These are phyloP conservation scores for Pseudoturritis turrita DNA, from an alignment of 345 rosid genomes.

Conservation along the genomic window DNA sequence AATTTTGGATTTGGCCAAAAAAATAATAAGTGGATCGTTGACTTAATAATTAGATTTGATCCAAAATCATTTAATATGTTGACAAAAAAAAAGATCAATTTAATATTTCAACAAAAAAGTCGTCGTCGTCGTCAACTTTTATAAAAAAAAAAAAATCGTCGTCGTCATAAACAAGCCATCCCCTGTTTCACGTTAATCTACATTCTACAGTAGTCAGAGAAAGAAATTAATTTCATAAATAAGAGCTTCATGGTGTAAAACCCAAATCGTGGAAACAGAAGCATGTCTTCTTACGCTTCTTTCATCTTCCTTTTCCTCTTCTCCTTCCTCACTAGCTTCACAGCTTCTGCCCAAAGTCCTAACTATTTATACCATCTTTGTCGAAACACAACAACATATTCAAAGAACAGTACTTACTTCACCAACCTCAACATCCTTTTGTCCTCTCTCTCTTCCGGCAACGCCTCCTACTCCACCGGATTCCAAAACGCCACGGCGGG, in stretches of 20 bases:
- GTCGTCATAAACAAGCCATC: not conserved
- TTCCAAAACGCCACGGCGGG: conserved; percentile 33
- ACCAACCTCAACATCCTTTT: conserved; percentile 9
- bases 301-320: not conserved
- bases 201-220: not conserved
- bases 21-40: too few relatives aligned
- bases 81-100: too few relatives aligned
- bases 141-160: too few relatives aligned
- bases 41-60: too few relatives aligned
- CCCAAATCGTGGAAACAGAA: not conserved
- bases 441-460: not conserved
- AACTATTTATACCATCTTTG: not conserved
- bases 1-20: too few relatives aligned
- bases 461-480: conserved; percentile 11
- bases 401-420: conserved; percentile 5
- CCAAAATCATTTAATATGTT: too few relatives aligned
- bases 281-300: not conserved
- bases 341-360: conserved; percentile 16
- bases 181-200: not conserved
- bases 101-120: too few relatives aligned
- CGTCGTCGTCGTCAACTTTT: too few relatives aligned
- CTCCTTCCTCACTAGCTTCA: not conserved
- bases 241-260: not conserved
- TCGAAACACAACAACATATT: not conserved
- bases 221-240: not conserved